A percentile compares a stretch with the other conserved stretches of the same genome.
Evolutionary conservation across 169 alveolate genomes (phyloP).

Genomic region (Plasmodium malariae): DNA sequence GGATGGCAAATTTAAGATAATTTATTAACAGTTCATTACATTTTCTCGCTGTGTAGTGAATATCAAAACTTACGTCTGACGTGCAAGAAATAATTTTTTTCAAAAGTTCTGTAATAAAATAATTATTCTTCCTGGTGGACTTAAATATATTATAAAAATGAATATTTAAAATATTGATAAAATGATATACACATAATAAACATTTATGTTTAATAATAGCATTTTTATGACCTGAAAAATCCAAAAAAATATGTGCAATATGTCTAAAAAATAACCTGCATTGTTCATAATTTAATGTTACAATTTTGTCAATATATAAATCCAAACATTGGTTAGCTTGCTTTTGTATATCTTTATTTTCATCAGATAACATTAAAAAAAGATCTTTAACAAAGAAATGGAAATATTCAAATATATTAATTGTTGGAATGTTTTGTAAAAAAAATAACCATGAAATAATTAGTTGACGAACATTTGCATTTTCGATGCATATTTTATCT

Average conservation of each 20-base stretch:
- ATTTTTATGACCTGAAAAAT: slow-evolving; percentile 39
- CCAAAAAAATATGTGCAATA: slow-evolving; percentile 45
- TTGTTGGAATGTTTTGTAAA: slow-evolving; percentile 66
- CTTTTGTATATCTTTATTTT: slow-evolving; percentile 66
- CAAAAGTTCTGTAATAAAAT: slow-evolving; percentile 22
- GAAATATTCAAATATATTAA: slow-evolving; percentile 62
- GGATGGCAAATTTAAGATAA: slow-evolving; percentile 28
- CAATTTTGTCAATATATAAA: slow-evolving; percentile 58
- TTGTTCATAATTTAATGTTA: slow-evolving; percentile 71
- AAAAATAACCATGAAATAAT: slow-evolving; percentile 69
- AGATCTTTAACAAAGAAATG: slow-evolving; percentile 66
- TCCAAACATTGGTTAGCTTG: slow-evolving; percentile 76
- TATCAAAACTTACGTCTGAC: slow-evolving; percentile 56
- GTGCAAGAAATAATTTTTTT: slow-evolving; percentile 49
- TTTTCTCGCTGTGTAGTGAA: slow-evolving; percentile 70
- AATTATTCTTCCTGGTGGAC: slow-evolving; percentile 34
- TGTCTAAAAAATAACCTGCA: slow-evolving; percentile 61
- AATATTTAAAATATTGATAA: slow-evolving; percentile 63
- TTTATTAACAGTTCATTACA: slow-evolving; percentile 62
- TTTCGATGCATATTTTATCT: slow-evolving; percentile 60
- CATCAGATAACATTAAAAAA: slow-evolving; percentile 65
- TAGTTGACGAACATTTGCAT: slow-evolving; percentile 77
- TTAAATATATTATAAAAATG: slow-evolving; percentile 69
- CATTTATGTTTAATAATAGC: slow-evolving; percentile 62
- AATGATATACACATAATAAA: slow-evolving; percentile 73